phyloP scores from a whole-genome alignment of 2,329 filamentous ascomycete species.

The Emmonsiellopsis sp. region DNA sequence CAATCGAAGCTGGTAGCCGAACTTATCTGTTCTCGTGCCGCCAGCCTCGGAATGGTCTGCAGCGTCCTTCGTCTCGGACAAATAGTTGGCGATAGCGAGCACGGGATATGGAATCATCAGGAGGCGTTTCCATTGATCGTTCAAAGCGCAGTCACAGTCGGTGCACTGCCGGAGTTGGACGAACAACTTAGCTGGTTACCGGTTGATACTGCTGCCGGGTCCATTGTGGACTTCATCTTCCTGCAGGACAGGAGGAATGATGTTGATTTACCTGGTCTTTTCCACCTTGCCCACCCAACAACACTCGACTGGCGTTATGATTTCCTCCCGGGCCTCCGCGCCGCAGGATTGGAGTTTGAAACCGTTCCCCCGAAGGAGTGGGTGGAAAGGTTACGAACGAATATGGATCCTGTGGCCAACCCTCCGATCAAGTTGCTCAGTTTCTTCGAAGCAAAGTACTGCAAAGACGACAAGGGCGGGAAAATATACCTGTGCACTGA shows the following conservation, averaged over 20 bases:
- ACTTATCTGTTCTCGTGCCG: slow-evolving; percentile 28
- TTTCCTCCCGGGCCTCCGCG: slow-evolving; percentile 45
- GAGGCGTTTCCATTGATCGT: slow-evolving; percentile 48
- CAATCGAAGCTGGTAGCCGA: slow-evolving; percentile 37
- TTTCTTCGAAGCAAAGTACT: slow-evolving; percentile 47
- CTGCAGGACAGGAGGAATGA: slow-evolving; percentile 8
- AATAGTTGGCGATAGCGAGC: slow-evolving; percentile 39
- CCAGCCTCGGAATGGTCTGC: slow-evolving; percentile 22
- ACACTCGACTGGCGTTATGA: slow-evolving; percentile 45
- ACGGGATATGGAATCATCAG: slow-evolving; percentile 44
- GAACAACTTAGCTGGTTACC: slow-evolving; percentile 39
- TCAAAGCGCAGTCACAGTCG: slow-evolving; percentile 36
- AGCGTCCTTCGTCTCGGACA: slow-evolving; percentile 43
- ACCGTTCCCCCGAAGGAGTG: slow-evolving; percentile 19
- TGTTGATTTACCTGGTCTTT: slow-evolving; percentile 25
- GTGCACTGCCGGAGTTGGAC: slow-evolving; percentile 37
- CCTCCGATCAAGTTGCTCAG: slow-evolving; percentile 46
- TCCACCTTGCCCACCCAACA: slow-evolving; percentile 45
- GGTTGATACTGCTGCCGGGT: slow-evolving; percentile 33
- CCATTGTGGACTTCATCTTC: slow-evolving; percentile 20
- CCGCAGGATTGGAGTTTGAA: slow-evolving; percentile 30
- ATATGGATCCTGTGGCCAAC: slow-evolving; percentile 42
- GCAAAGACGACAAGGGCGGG: slow-evolving; percentile 23
- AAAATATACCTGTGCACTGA: not conserved
- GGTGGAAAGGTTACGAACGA: slow-evolving; percentile 31